Evolutionary conservation across 179 eudicot species (phyloP), one percentile per base, ranked within the genome.

Genomic region (Carnegiea gigantea): DNA sequence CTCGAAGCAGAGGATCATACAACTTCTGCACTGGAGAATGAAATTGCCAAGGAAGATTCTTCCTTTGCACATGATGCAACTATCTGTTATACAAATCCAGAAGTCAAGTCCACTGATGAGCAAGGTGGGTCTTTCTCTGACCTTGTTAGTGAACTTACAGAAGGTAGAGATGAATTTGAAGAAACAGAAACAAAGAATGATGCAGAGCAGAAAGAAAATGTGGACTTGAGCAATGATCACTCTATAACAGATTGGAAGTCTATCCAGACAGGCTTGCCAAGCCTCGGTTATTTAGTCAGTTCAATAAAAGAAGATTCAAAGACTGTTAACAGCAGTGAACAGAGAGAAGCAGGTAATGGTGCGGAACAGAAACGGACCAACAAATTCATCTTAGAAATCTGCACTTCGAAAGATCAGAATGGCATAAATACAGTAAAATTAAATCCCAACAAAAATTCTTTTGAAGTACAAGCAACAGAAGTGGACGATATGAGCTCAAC

Each of bases 61-160:
- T 48, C 15, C 15, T 13, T 9, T 13, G 15, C 2, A 48, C 10
- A 9, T 48, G 53, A 11, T 11, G 53, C 53, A 48, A 48, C 53
- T 11, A 13, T 48, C 11, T 48, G 53, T 2, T 9, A 48, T 48
- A 48, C 53, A 57, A 18, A 57, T 57, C n/a, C 20, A 9, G 23
- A 17, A 57, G n/a, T 57, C 62, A 57, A 57, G 62, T 57, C 62
- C 62, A 57, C n/a, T 57, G 62, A 57, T 57, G 62, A 57, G 62
- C 53, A 48, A 48, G 14, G 53, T 48, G 53, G 53, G 53, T 48
- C 15, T 48, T 48, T 11, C 53, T 48, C 53, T 13, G 53, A 11
- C 15, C 53, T 13, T 48, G 53, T 48, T 48, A 11, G 14, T 10
- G 15, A 48, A 48, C 62, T 20, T 57, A 15, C 23, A 57, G n/a